Evolutionary conservation across 768 basidiomycete genomes (phyloP).

Genomic region (Phylloporus sp.): DNA sequence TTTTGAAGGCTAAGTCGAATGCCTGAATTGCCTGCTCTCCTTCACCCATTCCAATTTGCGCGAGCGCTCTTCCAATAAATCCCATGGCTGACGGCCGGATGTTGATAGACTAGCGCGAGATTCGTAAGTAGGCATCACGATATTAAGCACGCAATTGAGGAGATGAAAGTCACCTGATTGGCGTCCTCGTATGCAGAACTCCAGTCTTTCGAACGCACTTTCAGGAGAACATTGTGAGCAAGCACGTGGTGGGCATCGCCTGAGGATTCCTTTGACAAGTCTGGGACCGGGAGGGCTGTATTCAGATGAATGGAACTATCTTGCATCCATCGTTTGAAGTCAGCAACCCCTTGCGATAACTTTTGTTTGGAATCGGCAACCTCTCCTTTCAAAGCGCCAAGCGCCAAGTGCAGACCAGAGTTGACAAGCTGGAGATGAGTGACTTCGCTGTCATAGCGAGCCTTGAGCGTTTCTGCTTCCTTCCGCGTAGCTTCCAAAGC

Average conservation of each 20-base stretch:
- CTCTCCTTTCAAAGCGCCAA: not conserved
- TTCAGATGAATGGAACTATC: not conserved
- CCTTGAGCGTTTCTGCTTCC: not conserved
- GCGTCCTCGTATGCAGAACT: not conserved
- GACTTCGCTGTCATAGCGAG: not conserved
- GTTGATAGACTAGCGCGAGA: not conserved
- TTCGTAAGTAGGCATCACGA: not conserved
- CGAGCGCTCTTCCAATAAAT: constrained; percentile 2
- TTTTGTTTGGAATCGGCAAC: not conserved
- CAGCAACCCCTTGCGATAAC: not conserved
- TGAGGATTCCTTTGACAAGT: not conserved
- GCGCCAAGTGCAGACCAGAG: not conserved
- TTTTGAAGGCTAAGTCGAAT: not conserved
- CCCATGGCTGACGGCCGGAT: constrained; percentile 3
- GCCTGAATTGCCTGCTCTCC: not conserved
- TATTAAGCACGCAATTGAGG: not conserved
- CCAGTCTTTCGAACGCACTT: not conserved
- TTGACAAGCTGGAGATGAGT: not conserved
- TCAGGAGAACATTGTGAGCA: not conserved
- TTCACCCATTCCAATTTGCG: not conserved
- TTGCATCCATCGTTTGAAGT: not conserved
- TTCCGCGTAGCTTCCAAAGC: not conserved
- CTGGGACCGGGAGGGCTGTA: not conserved
- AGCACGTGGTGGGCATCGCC: not conserved
- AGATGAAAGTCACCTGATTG: not conserved